Conservation (phyloP, 176 grass and related monocot species). For the Microstegium vimineum region DNA sequence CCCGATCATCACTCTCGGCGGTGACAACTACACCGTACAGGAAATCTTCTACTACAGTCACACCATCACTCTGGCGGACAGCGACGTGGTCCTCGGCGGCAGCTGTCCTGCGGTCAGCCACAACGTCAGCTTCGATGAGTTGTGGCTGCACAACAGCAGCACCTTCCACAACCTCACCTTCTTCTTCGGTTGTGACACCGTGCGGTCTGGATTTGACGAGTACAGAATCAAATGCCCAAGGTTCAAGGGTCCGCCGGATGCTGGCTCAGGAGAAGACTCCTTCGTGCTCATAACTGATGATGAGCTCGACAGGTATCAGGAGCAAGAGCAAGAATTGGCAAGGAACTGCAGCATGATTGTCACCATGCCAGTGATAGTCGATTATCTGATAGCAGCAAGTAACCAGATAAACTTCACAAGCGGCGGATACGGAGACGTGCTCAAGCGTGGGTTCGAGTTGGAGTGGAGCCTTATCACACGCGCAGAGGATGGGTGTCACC, state of each 20-base stretch:
- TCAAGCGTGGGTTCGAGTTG: constrained; percentile 19
- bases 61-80: not conserved
- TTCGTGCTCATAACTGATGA: not conserved
- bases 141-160: not conserved
- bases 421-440: not conserved
- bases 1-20: not conserved
- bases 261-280: not conserved
- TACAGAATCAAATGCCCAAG: not conserved
- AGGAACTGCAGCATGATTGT: accelerated
- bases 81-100: not conserved
- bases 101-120: not conserved
- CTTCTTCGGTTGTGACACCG: accelerated
- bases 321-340: not conserved
- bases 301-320: accelerated
- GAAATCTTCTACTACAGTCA: not conserved
- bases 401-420: accelerated
- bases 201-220: accelerated
- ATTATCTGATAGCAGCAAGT: accelerated
- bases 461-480: not conserved
- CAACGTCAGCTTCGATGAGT: not conserved
- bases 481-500: accelerated
- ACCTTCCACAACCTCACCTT: no score
- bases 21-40: not conserved
- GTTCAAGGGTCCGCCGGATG: accelerated
- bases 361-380: not conserved